Conservation (phyloP, 2,329 filamentous ascomycete genomes). For the Aspergillus ibericus region DNA sequence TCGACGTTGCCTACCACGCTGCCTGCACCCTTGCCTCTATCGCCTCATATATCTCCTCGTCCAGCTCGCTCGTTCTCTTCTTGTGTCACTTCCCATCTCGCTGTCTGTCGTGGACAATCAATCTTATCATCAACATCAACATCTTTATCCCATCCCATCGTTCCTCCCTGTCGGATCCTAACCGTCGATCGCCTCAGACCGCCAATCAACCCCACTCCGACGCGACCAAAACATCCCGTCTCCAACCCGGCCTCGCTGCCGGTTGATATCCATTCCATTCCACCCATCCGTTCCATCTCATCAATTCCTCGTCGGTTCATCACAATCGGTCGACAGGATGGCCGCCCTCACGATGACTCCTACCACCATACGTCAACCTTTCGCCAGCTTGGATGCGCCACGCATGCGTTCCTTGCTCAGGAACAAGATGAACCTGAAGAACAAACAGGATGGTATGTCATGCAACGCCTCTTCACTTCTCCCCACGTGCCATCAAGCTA, state of each 20-base stretch:
- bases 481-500: constrained; percentile 1
- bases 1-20: constrained; percentile 6
- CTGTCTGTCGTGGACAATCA: background rate
- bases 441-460: constrained; percentile 34
- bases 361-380: constrained; percentile 34
- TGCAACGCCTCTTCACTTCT: background rate
- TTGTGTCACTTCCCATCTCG: background rate
- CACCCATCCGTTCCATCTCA: background rate
- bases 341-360: constrained; percentile 38
- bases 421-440: constrained; percentile 34
- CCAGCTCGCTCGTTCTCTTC: constrained; percentile 7
- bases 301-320: background rate
- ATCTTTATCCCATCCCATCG: background rate
- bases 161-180: constrained; percentile 2
- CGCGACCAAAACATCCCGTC: constrained; percentile 22
- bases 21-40: constrained; percentile 8
- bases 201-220: constrained; percentile 30
- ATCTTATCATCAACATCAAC: background rate
- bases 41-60: constrained; percentile 10
- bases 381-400: constrained; percentile 35
- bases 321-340: constrained; percentile 21
- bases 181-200: constrained; percentile 17
- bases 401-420: constrained; percentile 34
- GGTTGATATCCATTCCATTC: background rate
- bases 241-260: constrained; percentile 3